Conservation (phyloP, 2,329 filamentous ascomycete genomes). For the Fusarium coicis region DNA sequence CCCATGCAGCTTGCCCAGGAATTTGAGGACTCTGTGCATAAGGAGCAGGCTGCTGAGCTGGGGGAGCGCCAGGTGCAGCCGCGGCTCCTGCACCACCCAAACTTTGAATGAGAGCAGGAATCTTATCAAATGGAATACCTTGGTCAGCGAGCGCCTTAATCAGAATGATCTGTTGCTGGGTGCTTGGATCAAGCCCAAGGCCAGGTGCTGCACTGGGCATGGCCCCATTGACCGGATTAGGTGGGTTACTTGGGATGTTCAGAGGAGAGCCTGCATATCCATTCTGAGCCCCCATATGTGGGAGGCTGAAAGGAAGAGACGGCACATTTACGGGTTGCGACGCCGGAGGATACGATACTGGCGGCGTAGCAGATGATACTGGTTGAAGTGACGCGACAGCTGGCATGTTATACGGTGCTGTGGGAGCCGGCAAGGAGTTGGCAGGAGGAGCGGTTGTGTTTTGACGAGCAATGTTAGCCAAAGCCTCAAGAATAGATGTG, state of each 20-base stretch:
- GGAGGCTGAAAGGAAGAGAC: slow-evolving; percentile 56
- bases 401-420: slow-evolving; percentile 56
- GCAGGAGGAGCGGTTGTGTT: slow-evolving; percentile 64
- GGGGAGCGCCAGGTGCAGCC: slow-evolving; percentile 48
- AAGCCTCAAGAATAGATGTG: slow-evolving; percentile 77
- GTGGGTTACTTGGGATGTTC: slow-evolving; percentile 43
- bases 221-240: slow-evolving; percentile 47
- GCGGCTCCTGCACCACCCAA: slow-evolving; percentile 54
- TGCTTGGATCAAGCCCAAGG: slow-evolving; percentile 60
- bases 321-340: slow-evolving; percentile 70
- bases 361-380: slow-evolving; percentile 46
- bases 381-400: slow-evolving; percentile 48
- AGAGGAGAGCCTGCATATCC: slow-evolving; percentile 46
- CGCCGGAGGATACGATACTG: slow-evolving; percentile 54
- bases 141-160: slow-evolving; percentile 80
- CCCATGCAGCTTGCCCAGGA: slow-evolving; percentile 49
- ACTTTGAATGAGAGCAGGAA: slow-evolving; percentile 67
- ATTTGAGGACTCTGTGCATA: slow-evolving; percentile 57
- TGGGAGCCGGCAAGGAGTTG: slow-evolving; percentile 54
- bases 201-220: slow-evolving; percentile 48
- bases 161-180: slow-evolving; percentile 78
- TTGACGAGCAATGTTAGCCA: slow-evolving; percentile 84
- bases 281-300: slow-evolving; percentile 51
- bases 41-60: slow-evolving; percentile 46
- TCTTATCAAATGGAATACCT: slow-evolving; percentile 82